Conservation (phyloP, 805 yeast species). For the Hanseniaspora meyeri region DNA sequence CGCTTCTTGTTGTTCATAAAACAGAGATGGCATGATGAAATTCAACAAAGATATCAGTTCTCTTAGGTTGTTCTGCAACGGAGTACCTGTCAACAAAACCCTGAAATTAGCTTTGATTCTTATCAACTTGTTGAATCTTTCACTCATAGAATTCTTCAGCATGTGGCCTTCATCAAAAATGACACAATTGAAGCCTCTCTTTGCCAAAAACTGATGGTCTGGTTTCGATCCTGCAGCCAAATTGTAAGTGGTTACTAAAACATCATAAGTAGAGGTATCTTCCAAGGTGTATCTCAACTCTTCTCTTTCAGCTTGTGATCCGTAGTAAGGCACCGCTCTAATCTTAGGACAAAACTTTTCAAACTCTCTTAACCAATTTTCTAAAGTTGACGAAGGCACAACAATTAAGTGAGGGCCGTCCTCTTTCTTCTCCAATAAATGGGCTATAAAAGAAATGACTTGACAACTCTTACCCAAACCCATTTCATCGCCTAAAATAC, state of each 20-base stretch:
- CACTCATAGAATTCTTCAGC: conserved; percentile 80
- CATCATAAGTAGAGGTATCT: conserved; percentile 55
- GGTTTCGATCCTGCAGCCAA: conserved; percentile 76
- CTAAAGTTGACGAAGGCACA: conserved; percentile 92
- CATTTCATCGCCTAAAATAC: conserved; percentile 97
- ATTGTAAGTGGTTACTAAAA: conserved; percentile 85
- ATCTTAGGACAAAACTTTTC: conserved; percentile 73
- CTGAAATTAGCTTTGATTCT: conserved; percentile 72
- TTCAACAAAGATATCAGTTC: conserved; percentile 84
- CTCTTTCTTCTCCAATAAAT: conserved; percentile 49
- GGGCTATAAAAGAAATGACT: conserved; percentile 83
- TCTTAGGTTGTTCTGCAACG: conserved; percentile 81
- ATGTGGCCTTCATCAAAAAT: conserved; percentile 97
- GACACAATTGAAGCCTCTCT: conserved; percentile 67
- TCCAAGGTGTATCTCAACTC: conserved; percentile 62
- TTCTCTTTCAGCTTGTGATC: conserved; percentile 71
- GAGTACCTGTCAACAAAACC: conserved; percentile 87
- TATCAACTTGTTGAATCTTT: conserved; percentile 80
- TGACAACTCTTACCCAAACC: conserved; percentile 96
- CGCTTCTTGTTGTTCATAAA: conserved; percentile 71
- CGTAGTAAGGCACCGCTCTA: conserved; percentile 85
- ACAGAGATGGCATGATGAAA: conserved; percentile 75
- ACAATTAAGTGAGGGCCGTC: conserved; percentile 83
- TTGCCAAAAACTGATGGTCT: conserved; percentile 67
- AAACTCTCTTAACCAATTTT: conserved; percentile 94